Percentiles rank a stretch among this genome's conserved stretches.
Evolutionary conservation across 2,329 filamentous ascomycete species (phyloP).

Genomic region (Boeremia exigua): DNA sequence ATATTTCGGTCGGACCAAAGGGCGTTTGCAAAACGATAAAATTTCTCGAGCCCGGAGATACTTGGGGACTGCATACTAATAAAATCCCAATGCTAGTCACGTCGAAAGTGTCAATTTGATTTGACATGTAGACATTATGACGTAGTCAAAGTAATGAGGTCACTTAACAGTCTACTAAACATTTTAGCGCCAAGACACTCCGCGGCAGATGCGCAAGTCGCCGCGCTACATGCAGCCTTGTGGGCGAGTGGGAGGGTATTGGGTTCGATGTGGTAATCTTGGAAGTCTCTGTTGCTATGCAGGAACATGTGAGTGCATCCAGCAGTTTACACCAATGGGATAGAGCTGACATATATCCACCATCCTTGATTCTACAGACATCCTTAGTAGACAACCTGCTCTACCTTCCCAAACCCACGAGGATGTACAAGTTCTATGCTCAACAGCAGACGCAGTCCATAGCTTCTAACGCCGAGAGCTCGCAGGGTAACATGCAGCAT

Average conservation of each 20-base stretch:
- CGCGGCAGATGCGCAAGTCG: background rate
- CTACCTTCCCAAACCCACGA: too few relatives aligned
- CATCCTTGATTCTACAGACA: too few relatives aligned
- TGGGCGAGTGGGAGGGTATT: background rate
- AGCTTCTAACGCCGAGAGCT: too few relatives aligned
- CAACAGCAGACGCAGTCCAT: too few relatives aligned
- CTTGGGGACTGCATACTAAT: constrained; percentile 4
- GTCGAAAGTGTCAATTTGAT: background rate
- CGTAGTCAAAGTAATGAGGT: constrained; percentile 16
- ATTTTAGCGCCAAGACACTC: constrained; percentile 9
- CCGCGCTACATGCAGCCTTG: background rate
- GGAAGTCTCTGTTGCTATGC: background rate
- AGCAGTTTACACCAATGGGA: too few relatives aligned
- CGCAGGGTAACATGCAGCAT: too few relatives aligned
- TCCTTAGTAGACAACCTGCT: too few relatives aligned
- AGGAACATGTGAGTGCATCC: background rate
- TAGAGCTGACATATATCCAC: too few relatives aligned
- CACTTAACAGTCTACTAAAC: background rate
- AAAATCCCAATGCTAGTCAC: background rate
- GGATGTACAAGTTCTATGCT: too few relatives aligned
- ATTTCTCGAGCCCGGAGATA: background rate
- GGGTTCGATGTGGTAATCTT: too few relatives aligned
- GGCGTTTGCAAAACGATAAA: background rate
- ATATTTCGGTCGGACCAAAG: background rate
- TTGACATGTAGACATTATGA: constrained; percentile 2